Evolutionary conservation across 2,329 filamentous ascomycete genomes (phyloP).

Genomic region (Cladorrhinum sp.): DNA sequence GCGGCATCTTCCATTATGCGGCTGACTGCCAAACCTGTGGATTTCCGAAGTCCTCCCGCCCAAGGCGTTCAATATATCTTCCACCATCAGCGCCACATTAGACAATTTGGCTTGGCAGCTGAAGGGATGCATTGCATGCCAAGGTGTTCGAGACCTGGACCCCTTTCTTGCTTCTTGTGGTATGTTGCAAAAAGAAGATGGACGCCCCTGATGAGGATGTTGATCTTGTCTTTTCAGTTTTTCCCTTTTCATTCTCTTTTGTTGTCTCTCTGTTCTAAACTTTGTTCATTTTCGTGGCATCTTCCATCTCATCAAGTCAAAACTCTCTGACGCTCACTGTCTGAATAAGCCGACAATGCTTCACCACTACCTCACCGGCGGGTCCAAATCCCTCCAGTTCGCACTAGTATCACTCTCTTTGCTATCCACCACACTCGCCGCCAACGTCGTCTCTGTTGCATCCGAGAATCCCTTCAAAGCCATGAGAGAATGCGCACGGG

Average conservation of each 20-base stretch:
- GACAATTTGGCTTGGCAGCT: background rate
- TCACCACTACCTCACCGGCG: background rate
- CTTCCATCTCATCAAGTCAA: background rate
- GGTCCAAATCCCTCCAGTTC: background rate
- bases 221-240: background rate
- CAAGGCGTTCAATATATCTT: background rate
- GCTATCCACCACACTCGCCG: background rate
- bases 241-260: background rate
- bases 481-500: slow-evolving; percentile 7
- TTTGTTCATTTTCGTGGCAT: background rate
- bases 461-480: slow-evolving; percentile 6
- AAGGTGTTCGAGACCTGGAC: background rate
- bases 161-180: background rate
- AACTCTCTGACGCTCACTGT: background rate
- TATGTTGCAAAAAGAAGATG: background rate
- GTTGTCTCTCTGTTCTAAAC: background rate
- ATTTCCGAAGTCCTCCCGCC: background rate
- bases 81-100: background rate
- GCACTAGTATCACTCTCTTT: background rate
- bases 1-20: too few relatives aligned
- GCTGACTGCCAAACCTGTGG: background rate
- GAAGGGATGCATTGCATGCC: background rate
- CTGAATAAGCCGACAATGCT: background rate
- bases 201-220: background rate
- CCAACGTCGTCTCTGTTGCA: background rate